Evolutionary conservation across 495 filamentous ascomycete genomes (phyloP), one percentile per base, ranked within the genome.

Genomic region (Penicillium parvum): DNA sequence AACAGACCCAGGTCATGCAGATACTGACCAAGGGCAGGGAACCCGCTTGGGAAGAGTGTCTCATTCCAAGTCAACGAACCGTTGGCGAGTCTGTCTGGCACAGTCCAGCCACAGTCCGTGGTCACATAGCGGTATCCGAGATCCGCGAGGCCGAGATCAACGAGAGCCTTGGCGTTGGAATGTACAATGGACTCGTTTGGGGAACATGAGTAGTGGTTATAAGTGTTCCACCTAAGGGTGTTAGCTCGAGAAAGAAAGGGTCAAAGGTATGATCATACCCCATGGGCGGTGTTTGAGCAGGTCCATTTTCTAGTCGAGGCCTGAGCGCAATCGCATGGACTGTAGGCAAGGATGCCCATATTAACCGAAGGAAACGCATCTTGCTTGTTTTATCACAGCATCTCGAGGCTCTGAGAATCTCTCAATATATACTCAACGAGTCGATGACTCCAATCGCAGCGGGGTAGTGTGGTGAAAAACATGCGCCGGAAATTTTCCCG

Each of bases 191-290:
- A 42, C 38, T 77, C 72, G 32, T 61, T 74, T 0, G 69, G 72
- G 11, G 49, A 52, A 51, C 77, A 80, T 18, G 52, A 60, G 54
- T 79, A 79, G 36, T 72, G 58, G 43, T 79, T 80, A 34, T 79
- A 79, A 2, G 70, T 69, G 40, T 76, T 79, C 78, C 77, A 80
- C 25, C 75, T 67, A 32, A n/a, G n/a, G n/a, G n/a, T n/a, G n/a
- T n/a, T n/a, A n/a, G n/a, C n/a, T n/a, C n/a, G n/a, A n/a, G n/a
- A n/a, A n/a, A n/a, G n/a, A n/a, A n/a, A n/a, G n/a, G n/a, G n/a
- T n/a, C n/a, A n/a, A n/a, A 32, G 0, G 7, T 17, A 4, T 9
- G 1, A 40, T 0, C 4, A 12, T 50, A 66, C 61, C 61, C 64
- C 64, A 65, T 67, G 7, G 55, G 64, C 23, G 59, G 64, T 17